Conservation (phyloP, 106 monocot species). For the Dioscorea zingiberensis region DNA sequence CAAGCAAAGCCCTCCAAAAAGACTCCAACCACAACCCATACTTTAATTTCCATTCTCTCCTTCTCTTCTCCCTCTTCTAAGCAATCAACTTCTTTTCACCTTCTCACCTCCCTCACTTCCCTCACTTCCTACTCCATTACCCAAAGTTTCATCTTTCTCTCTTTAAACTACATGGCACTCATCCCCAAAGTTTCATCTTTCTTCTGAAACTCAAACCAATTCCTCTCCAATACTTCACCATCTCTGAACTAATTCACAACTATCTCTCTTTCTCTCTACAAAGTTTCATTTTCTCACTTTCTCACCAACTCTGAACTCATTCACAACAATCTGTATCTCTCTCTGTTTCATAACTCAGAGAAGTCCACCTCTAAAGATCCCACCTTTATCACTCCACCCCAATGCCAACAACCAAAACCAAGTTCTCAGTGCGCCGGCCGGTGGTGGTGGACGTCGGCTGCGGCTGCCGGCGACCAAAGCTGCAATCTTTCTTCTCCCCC, state of each 20-base stretch:
- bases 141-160: background rate
- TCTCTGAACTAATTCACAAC: background rate
- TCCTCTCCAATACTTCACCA: too few relatives aligned
- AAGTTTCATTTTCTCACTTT: too few relatives aligned
- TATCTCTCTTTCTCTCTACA: too few relatives aligned
- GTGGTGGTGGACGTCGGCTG: slow-evolving; percentile 62
- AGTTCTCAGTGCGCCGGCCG: slow-evolving; percentile 32
- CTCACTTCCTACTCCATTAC: background rate
- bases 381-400: background rate
- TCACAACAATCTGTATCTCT: background rate
- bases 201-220: too few relatives aligned
- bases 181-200: too few relatives aligned
- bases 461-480: slow-evolving; percentile 44
- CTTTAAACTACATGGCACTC: too few relatives aligned
- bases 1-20: background rate
- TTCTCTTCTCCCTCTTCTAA: background rate
- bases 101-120: background rate
- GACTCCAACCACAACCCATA: background rate
- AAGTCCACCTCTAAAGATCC: too few relatives aligned
- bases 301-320: background rate
- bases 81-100: too few relatives aligned
- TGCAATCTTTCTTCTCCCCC: slow-evolving; percentile 35
- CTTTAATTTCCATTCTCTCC: too few relatives aligned
- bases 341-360: too few relatives aligned
- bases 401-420: slow-evolving; percentile 10